Base-by-base conservation (phyloP, 2,329 filamentous ascomycete species). In the Decorospora gaudefroyi region DNA sequence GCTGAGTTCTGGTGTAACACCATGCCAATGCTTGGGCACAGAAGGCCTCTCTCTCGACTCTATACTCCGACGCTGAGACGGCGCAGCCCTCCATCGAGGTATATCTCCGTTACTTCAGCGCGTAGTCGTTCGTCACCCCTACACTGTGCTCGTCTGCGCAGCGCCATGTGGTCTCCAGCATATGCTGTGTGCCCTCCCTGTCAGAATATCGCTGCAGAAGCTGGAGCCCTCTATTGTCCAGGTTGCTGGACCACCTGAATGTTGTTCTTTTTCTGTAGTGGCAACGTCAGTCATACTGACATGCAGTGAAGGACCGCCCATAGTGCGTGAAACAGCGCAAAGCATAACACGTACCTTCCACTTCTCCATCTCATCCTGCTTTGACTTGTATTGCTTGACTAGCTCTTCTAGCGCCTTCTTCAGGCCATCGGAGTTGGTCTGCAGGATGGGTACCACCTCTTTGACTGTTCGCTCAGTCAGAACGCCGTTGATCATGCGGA, bases 401-500 rank as follows among this genome's bases (percentile, higher is more conserved):
- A 99, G 76, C 69, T 96, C 92, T 53, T 96, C 91, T 42, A 97
- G 77, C 19, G 97, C 90, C 74, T 96, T 95, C 74, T 87, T 93
- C 67, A 99, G 70, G 1, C 93, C 92, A 53, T 97, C 92, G 17
- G 90, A 88, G 69, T 99, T 97, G 13, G 90, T 97, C 75, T 90
- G 86, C 49, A 99, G 78, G 17, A 90, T 88, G 4, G 93, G 93
- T 42, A 95, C 79, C 9, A 99, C 89, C 71, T 97, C 93, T 71
- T 90, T 81, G 58, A 99, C 89, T 11, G 92, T 97, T 59, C 91
- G 82, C 76, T 99, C 93, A 40, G 96, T 89, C 46, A 99, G 77
- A 16, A 97, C 91, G 31, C 93, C 93, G 71, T 99, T 97, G 71
- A 99, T 95, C 82, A 99, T 90, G 61, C 93, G 91, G 75, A 97